Evolutionary conservation across 192 early-diverging fungal species (phyloP).

Genomic region (Coemansia sp.): DNA sequence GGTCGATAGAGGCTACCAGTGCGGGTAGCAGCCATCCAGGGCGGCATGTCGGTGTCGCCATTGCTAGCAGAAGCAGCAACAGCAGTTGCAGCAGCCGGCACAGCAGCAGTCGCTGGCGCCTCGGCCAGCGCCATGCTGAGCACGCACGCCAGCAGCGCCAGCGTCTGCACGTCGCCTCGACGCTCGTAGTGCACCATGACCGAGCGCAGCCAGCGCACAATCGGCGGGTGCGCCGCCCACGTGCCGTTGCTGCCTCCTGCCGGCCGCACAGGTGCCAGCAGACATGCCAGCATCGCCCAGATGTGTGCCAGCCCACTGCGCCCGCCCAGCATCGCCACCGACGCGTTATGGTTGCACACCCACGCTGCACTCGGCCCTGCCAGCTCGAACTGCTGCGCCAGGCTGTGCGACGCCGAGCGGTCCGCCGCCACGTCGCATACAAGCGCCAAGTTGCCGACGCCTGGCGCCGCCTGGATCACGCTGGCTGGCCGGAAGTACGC

Average conservation of each 20-base stretch:
- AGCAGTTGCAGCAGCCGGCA: not conserved
- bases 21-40: slow-evolving; percentile 7
- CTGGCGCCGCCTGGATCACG: slow-evolving; percentile 6
- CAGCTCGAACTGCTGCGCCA: slow-evolving; percentile 39
- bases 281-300: slow-evolving; percentile 40
- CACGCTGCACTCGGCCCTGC: slow-evolving; percentile 13
- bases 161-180: slow-evolving; percentile 49
- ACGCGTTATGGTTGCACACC: slow-evolving; percentile 42
- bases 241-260: not conserved
- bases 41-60: slow-evolving; percentile 1
- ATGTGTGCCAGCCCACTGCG: slow-evolving; percentile 23
- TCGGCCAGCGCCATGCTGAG: slow-evolving; percentile 17
- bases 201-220: slow-evolving; percentile 31
- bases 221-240: slow-evolving; percentile 28
- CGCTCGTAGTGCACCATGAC: slow-evolving; percentile 32
- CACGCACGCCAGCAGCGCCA: slow-evolving; percentile 46
- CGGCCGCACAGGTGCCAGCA: slow-evolving; percentile 11
- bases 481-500: slow-evolving; percentile 16
- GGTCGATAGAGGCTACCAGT: not conserved
- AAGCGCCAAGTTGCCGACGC: slow-evolving; percentile 42
- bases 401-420: slow-evolving; percentile 17
- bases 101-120: not conserved
- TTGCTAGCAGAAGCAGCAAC: not conserved
- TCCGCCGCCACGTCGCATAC: slow-evolving; percentile 14
- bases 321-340: slow-evolving; percentile 15